phyloP scores from a whole-genome alignment of 179 eudicot species.

The Nepenthes alata region DNA sequence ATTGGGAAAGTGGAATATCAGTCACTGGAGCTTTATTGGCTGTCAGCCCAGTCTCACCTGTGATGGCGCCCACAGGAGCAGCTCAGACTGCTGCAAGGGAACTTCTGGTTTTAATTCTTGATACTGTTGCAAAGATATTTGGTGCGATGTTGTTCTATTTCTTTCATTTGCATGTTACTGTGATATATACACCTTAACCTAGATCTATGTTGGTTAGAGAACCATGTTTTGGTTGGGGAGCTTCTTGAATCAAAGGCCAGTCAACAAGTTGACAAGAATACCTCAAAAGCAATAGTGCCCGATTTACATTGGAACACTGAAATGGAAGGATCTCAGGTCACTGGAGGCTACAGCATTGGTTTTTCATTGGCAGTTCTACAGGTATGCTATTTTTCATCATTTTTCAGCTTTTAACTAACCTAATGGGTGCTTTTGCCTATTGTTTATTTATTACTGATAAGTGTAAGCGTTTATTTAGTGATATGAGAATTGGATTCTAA shows the following conservation, averaged over 20 bases:
- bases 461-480: too few species aligned
- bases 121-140: conserved; percentile 63
- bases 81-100: conserved; percentile 87
- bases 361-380: conserved; percentile 86
- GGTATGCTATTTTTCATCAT: conserved; percentile 27
- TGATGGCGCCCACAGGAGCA: conserved; percentile 87
- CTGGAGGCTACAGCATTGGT: conserved; percentile 91
- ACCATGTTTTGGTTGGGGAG: conserved; percentile 93
- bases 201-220: conserved; percentile 38
- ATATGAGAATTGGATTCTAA: neutral
- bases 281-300: conserved; percentile 57
- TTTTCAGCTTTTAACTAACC: neutral
- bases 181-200: conserved; percentile 7
- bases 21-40: conserved; percentile 58
- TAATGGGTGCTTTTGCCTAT: neutral
- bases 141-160: conserved; percentile 37
- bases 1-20: conserved; percentile 60
- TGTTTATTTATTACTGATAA: neutral
- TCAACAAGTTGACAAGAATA: conserved; percentile 61
- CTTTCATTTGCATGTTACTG: conserved; percentile 1
- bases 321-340: conserved; percentile 54
- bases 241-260: conserved; percentile 79
- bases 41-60: conserved; percentile 90
- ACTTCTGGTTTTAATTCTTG: conserved; percentile 72
- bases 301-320: conserved; percentile 76